Evolutionary conservation across 768 basidiomycete species (phyloP), one percentile per base, ranked within the genome.

Genomic region (Sporobolomyces phaffii): DNA sequence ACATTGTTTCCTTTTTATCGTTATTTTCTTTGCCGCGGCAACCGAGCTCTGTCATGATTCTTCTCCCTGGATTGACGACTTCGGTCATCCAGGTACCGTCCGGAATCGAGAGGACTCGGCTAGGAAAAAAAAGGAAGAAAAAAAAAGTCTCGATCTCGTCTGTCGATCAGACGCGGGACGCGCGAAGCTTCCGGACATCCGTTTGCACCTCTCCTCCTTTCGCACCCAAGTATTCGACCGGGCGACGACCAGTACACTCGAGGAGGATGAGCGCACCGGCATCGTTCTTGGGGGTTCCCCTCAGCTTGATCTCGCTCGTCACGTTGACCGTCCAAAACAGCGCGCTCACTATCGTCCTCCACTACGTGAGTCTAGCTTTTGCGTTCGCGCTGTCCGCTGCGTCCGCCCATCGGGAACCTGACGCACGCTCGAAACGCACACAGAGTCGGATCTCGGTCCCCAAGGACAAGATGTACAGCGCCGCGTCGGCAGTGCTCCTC

Each of bases 291-390:
- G 69, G 69, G 3, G 77, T 77, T 13, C 77, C 77, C 1, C 80
- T 96, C 72, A 96, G 96, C 90, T 94, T 96, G 75, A 81, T 94
- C 72, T 91, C 92, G 62, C 83, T 98, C 58, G 83, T 98, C 43
- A 89, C 92, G 77, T 91, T 92, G 4, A 93, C 93, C 28, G 94
- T 98, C 56, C 93, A 98, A 80, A 97, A 97, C 79, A 91, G 91
- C 26, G 80, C 85, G 62, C 77, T 98, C 62, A 89, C 91, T 38
- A 84, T 98, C 77, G 87, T 97, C 77, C 93, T 98, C 89, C 92
- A 96, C 80, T 90, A 94, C 78, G 96, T 94, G 43, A 86, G 92
- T 70, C 86, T 90, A 10, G 9, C 44, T n/a, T 17, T 38, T n/a
- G n/a, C n/a, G n/a, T n/a, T n/a, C n/a, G n/a, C n/a, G n/a, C 38